These are phyloP conservation scores for Pseudisothecium myosuroides DNA, from an alignment of 225 moss, liverwort and hornwort genomes.

Conservation along the genomic window DNA sequence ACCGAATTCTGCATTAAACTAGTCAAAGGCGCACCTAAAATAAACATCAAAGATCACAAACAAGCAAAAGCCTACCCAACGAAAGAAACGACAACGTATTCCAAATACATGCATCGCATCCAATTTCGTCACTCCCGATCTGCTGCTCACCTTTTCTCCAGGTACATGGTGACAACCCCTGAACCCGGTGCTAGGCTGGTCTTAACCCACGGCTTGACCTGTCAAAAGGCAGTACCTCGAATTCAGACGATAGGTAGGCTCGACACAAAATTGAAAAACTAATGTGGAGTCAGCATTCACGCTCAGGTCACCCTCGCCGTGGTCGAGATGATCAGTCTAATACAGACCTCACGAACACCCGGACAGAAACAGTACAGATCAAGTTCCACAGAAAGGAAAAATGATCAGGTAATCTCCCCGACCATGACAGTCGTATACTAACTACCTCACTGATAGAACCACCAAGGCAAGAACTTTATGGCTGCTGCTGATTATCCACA, in stretches of 20 bases:
- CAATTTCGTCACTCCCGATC: not conserved
- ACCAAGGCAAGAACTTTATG: not conserved
- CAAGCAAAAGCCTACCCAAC: not conserved
- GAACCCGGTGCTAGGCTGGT: slow-evolving; percentile 97
- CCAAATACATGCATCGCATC: not conserved
- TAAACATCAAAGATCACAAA: not conserved
- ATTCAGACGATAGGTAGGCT: not conserved
- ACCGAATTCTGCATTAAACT: not conserved
- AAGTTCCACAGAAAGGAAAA: not conserved
- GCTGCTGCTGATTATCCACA: not conserved
- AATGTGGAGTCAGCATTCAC: not conserved
- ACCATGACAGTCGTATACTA: not conserved
- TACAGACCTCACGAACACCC: not conserved
- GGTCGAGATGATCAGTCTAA: not conserved
- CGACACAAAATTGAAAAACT: not conserved
- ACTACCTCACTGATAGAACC: not conserved
- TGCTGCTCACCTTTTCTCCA: slow-evolving; percentile 53
- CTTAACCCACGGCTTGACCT: slow-evolving; percentile 94
- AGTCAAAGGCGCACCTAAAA: not conserved
- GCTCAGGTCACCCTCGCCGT: not conserved
- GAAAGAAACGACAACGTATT: not conserved
- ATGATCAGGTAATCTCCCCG: not conserved
- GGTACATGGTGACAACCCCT: slow-evolving; percentile 87
- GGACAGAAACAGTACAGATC: not conserved
- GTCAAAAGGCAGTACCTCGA: not conserved